Conservation (phyloP, 768 basidiomycete species). For the Russula virescens region DNA sequence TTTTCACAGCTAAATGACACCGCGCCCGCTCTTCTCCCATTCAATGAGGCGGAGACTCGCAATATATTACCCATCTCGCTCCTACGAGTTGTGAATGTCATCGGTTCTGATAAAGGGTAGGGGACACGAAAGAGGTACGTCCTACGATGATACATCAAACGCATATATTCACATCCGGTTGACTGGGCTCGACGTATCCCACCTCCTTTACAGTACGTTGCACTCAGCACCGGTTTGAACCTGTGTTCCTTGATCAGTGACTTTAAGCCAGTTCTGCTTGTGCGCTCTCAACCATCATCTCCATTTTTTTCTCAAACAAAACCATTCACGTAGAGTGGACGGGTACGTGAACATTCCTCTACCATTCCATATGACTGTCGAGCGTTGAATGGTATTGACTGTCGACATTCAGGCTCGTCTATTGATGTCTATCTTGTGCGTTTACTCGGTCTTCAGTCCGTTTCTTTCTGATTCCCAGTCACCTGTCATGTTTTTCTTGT, state of each 20-base stretch:
- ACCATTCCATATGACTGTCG: neutral
- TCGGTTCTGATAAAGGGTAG: neutral
- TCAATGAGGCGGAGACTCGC: neutral
- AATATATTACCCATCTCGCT: too few relatives aligned
- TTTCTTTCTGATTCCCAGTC: neutral
- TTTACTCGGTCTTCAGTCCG: neutral
- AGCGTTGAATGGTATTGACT: neutral
- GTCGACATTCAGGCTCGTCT: neutral
- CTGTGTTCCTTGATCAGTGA: too few relatives aligned
- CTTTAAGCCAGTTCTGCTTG: too few relatives aligned
- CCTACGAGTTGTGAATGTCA: neutral
- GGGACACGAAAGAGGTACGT: neutral
- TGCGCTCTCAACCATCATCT: too few relatives aligned
- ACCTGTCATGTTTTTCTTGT: neutral
- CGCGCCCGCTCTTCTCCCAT: neutral
- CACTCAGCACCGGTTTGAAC: neutral
- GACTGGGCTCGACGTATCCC: neutral
- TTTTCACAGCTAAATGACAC: neutral
- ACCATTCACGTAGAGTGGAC: neutral
- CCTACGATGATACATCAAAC: neutral
- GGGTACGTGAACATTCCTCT: neutral
- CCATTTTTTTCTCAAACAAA: too few relatives aligned
- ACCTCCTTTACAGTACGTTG: too few relatives aligned
- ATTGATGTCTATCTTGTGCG: neutral
- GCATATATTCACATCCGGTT: constrained; percentile 11